phyloP scores from a whole-genome alignment of 768 basidiomycete species.

The Mycena leptocephala region DNA sequence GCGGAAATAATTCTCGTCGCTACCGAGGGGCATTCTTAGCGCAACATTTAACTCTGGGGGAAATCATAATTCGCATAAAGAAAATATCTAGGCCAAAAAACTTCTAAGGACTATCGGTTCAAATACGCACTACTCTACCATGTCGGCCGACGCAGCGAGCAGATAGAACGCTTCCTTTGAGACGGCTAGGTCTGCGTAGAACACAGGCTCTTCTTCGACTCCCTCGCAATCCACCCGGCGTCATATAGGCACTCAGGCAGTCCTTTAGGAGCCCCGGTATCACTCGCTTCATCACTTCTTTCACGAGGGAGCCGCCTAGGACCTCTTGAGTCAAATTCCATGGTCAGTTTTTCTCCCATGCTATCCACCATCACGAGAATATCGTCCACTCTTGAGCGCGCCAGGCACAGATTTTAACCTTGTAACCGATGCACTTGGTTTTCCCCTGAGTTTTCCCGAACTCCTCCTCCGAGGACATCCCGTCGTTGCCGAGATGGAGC shows the following conservation, averaged over 20 bases:
- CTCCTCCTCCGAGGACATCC: conserved; percentile 18
- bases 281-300: background rate
- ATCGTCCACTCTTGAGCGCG: background rate
- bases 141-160: background rate
- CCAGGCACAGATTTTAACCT: background rate
- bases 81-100: too few species aligned
- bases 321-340: background rate
- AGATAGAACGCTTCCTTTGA: background rate
- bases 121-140: background rate
- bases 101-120: background rate
- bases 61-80: background rate
- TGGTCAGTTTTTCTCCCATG: background rate
- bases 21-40: too few species aligned
- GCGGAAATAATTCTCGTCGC: background rate
- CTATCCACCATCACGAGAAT: background rate
- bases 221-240: background rate
- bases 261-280: background rate
- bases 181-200: background rate
- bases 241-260: background rate
- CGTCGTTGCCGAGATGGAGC: background rate
- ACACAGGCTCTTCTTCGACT: background rate
- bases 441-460: background rate
- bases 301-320: background rate
- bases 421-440: background rate
- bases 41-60: background rate